A percentile compares a stretch with the other conserved stretches of the same genome.
Conservation (phyloP, 129 eudicot genomes). For the Tagetes erecta region DNA sequence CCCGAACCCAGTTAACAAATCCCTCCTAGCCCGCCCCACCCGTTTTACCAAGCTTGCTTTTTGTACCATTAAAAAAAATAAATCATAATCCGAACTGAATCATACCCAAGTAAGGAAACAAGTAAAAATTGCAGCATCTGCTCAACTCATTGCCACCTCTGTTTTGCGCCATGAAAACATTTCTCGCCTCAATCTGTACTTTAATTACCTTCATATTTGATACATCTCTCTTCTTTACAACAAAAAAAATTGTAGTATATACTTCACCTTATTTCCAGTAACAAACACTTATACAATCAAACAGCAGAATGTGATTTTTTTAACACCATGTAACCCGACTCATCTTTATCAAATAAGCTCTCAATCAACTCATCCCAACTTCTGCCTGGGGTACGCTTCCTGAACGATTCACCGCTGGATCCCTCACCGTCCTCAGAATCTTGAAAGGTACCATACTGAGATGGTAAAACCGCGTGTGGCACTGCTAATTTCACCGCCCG, state of each 20-base stretch:
- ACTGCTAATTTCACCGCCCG: conserved; percentile 74
- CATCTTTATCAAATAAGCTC: conserved; percentile 65
- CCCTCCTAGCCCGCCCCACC: background rate
- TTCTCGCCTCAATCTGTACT: background rate
- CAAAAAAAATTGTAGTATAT: background rate
- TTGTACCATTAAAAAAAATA: background rate
- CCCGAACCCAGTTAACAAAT: background rate
- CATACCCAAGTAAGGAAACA: background rate
- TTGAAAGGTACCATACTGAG: conserved; percentile 76
- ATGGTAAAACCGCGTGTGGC: conserved; percentile 70
- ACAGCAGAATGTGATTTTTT: conserved; percentile 35
- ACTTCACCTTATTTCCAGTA: conserved; percentile 3
- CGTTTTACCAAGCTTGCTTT: background rate
- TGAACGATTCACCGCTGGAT: conserved; percentile 32
- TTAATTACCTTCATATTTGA: background rate
- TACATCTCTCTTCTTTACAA: conserved; percentile 5
- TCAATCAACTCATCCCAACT: conserved; percentile 78
- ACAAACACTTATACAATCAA: conserved; percentile 25
- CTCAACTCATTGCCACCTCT: background rate
- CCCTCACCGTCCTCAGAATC: conserved; percentile 43
- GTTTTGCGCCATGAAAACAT: background rate
- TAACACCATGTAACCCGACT: conserved; percentile 58
- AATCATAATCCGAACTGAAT: background rate
- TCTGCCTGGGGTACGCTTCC: conserved; percentile 38
- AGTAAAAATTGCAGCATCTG: background rate